These are phyloP conservation scores for Trichoderma hamatum DNA, from an alignment of 2,329 filamentous ascomycete genomes.

Conservation along the genomic window DNA sequence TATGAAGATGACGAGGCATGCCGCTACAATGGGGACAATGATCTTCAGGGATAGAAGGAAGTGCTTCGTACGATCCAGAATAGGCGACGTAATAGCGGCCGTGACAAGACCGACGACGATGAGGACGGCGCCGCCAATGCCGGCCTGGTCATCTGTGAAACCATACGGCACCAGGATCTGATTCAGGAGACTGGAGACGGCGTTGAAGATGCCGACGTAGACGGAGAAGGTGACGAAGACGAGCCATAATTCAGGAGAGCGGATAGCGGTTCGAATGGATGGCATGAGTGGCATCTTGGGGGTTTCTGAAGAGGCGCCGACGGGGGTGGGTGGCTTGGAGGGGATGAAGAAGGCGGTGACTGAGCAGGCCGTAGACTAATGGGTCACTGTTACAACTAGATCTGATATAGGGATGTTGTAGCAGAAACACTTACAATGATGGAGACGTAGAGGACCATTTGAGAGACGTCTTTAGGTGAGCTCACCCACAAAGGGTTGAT, in stretches of 20 bases:
- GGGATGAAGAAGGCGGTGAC: conserved; percentile 84
- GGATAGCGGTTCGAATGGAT: conserved; percentile 56
- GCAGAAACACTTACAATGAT: conserved; percentile 67
- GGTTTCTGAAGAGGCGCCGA: conserved; percentile 66
- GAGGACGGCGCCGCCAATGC: conserved; percentile 84
- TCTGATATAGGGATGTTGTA: no score
- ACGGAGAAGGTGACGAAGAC: conserved; percentile 78
- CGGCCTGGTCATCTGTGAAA: conserved; percentile 80
- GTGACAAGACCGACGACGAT: conserved; percentile 84
- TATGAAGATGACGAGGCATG: conserved; percentile 75
- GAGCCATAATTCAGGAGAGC: conserved; percentile 75
- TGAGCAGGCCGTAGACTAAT: conserved; percentile 51
- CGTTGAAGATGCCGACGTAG: conserved; percentile 94
- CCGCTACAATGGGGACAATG: conserved; percentile 72
- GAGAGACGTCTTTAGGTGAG: conserved; percentile 66
- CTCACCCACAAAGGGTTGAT: conserved; percentile 78
- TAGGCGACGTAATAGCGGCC: conserved; percentile 75
- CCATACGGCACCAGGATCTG: conserved; percentile 87
- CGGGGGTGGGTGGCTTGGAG: conserved; percentile 73
- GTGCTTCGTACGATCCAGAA: conserved; percentile 82
- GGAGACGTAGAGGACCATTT: conserved; percentile 81
- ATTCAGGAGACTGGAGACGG: conserved; percentile 82
- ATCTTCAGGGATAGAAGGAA: conserved; percentile 75
- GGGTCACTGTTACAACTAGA: background rate
- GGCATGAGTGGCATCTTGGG: conserved; percentile 56